A percentile compares a stretch with the other conserved stretches of the same genome.
Conservation (phyloP, 306 rosid genomes). For the Medicago truncatula region MtrunA17r5.0-ANR NC_053049.1:772001-772500, state of each 20-base stretch:
- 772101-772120: slow-evolving; percentile 54
- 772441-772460: slow-evolving; percentile 1
- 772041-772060: slow-evolving; percentile 2
- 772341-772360: background rate
- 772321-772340: background rate
- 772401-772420: background rate
- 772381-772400: background rate
- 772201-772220: slow-evolving; percentile 88
- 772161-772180: slow-evolving; percentile 78
- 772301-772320: background rate
- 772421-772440: background rate
- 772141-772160: slow-evolving; percentile 62
- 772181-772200: slow-evolving; percentile 97
- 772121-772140: slow-evolving; percentile 73
- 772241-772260: slow-evolving; percentile 24
- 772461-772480: slow-evolving; percentile 2
- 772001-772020: slow-evolving; percentile 27
- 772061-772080: slow-evolving; percentile 2
- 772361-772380: background rate
- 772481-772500: background rate
- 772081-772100: slow-evolving; percentile 10
- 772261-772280: slow-evolving; percentile 17
- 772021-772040: slow-evolving; percentile 16
- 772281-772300: background rate
- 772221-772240: slow-evolving; percentile 69